phyloP scores from a whole-genome alignment of 805 yeast species.

The Myxozyma kluyveri region DNA sequence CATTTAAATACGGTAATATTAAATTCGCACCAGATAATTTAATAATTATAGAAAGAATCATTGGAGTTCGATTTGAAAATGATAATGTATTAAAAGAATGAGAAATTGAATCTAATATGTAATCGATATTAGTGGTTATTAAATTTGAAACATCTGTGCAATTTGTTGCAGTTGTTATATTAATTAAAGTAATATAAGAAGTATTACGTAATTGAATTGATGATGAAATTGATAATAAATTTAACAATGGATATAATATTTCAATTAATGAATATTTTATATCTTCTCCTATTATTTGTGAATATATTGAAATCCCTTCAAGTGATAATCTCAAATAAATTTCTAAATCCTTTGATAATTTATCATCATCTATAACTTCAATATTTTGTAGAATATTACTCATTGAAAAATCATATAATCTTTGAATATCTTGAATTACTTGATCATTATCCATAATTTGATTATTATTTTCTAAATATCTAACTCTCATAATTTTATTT shows the following conservation, averaged over 20 bases:
- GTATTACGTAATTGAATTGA: conserved; percentile 46
- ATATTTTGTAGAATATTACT: too few relatives aligned
- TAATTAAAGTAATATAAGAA: conserved; percentile 53
- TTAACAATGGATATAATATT: conserved; percentile 67
- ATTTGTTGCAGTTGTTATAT: conserved; percentile 53
- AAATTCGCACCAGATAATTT: conserved; percentile 67
- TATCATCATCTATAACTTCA: too few relatives aligned
- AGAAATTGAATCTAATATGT: conserved; percentile 76
- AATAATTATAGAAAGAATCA: conserved; percentile 65
- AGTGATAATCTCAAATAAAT: too few relatives aligned
- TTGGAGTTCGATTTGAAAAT: conserved; percentile 70
- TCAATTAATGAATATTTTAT: conserved; percentile 64
- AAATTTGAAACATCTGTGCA: conserved; percentile 51
- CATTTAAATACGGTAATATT: conserved; percentile 64
- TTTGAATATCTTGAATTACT: too few relatives aligned
- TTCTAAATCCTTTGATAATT: too few relatives aligned
- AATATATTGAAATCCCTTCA: conserved; percentile 27
- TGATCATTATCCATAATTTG: conserved; percentile 12
- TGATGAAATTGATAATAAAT: conserved; percentile 58
- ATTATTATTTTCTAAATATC: conserved; percentile 9
- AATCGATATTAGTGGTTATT: conserved; percentile 70
- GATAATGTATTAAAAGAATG: conserved; percentile 64
- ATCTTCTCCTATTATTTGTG: conserved; percentile 36
- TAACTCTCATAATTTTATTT: background rate
- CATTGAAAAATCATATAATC: too few relatives aligned